phyloP scores from a whole-genome alignment of 345 rosid species.

The Brassica nigra region DNA sequence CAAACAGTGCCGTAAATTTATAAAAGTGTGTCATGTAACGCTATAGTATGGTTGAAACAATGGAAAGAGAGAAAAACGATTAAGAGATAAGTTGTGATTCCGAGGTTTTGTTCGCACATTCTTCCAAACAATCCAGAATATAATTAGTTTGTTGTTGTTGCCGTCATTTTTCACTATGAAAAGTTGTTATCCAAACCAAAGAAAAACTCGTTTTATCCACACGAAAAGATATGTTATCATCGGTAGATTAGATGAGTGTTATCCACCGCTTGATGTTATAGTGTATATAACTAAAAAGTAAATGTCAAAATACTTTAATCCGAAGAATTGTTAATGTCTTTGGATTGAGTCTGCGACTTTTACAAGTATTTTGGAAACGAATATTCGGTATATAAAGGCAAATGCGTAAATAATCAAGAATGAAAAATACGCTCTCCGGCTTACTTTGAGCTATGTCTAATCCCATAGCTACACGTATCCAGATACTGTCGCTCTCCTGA shows the following conservation, averaged over 20 bases:
- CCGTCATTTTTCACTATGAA: background rate
- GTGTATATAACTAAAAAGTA: background rate
- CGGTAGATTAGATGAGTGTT: background rate
- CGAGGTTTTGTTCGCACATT: background rate
- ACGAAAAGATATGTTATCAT: background rate
- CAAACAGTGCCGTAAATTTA: background rate
- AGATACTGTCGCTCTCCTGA: background rate
- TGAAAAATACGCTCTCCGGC: background rate
- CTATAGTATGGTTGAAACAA: background rate
- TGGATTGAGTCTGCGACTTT: background rate
- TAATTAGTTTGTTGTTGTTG: background rate
- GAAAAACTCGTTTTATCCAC: background rate
- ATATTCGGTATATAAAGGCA: constrained; percentile 23
- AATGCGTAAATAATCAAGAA: background rate
- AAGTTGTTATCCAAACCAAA: background rate
- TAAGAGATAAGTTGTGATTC: background rate
- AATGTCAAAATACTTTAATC: background rate
- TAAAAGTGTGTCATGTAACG: background rate
- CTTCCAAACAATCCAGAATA: background rate
- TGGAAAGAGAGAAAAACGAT: background rate
- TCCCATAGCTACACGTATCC: background rate
- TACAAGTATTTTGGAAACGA: background rate
- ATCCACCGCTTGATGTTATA: background rate
- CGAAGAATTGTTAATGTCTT: background rate
- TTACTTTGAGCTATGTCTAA: background rate